These are phyloP conservation scores for Pyrenochaeta sp. DNA, from an alignment of 2,329 filamentous ascomycete genomes.

Conservation along the genomic window DNA sequence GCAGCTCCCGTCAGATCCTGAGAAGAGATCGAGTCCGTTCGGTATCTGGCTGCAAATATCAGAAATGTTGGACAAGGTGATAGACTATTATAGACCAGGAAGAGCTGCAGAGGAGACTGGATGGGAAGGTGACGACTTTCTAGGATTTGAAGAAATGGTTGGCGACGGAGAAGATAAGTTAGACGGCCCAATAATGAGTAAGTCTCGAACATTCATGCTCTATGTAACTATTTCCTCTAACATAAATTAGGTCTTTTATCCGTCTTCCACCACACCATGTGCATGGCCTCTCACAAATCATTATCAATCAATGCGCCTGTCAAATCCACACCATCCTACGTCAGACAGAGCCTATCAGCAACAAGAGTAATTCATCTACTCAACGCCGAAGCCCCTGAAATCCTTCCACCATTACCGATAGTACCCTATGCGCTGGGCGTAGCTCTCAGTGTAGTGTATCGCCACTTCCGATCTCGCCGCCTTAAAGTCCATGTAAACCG, in stretches of 20 bases:
- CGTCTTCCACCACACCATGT: conserved; percentile 64
- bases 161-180: conserved; percentile 49
- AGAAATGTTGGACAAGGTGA: conserved; percentile 56
- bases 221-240: too few species aligned
- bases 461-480: conserved; percentile 62
- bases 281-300: conserved; percentile 64
- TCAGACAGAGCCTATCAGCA: conserved; percentile 63
- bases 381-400: conserved; percentile 53
- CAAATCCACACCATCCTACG: conserved; percentile 58
- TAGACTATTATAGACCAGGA: conserved; percentile 56
- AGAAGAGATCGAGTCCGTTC: conserved; percentile 56
- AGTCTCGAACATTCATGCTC: too few species aligned
- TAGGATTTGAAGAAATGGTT: conserved; percentile 56
- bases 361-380: conserved; percentile 63
- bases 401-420: conserved; percentile 61
- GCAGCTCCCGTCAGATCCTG: conserved; percentile 50
- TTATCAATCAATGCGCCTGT: conserved; percentile 53
- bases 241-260: conserved; percentile 56
- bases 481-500: conserved; percentile 57
- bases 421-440: conserved; percentile 64
- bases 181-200: conserved; percentile 47
- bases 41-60: conserved; percentile 57
- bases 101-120: conserved; percentile 51
- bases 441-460: conserved; percentile 64
- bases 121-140: conserved; percentile 55